Conservation (phyloP, 768 basidiomycete species). For the Russula compacta region DNA sequence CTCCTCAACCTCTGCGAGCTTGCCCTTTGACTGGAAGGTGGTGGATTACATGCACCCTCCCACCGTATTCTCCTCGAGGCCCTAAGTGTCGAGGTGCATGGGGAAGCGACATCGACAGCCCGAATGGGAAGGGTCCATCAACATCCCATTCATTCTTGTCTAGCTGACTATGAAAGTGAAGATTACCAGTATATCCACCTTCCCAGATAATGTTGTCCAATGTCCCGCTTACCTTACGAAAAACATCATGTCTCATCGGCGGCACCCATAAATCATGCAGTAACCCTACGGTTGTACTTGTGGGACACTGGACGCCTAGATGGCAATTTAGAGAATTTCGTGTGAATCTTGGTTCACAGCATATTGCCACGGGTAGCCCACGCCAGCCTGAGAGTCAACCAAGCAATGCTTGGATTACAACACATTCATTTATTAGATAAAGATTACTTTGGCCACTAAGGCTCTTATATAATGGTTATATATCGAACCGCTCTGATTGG, state of each 20-base stretch:
- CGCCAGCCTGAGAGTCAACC: no score
- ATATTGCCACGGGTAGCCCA: no score
- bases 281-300: no score
- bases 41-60: constrained; percentile 57
- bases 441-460: no score
- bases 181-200: constrained; percentile 57
- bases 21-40: constrained; percentile 84
- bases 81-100: constrained; percentile 34
- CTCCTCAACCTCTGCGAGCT: constrained; percentile 69
- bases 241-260: constrained; percentile 54
- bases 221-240: constrained; percentile 58
- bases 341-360: no score
- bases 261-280: no score
- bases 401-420: no score
- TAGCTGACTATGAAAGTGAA: constrained; percentile 30
- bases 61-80: constrained; percentile 62
- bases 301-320: no score
- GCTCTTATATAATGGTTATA: no score
- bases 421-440: no score
- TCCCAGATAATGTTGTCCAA: constrained; percentile 80
- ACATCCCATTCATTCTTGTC: constrained; percentile 31
- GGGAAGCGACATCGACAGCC: constrained; percentile 29
- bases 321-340: no score
- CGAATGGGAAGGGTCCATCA: constrained; percentile 29
- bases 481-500: no score